phyloP scores from a whole-genome alignment of 805 yeast species.

The Helenozyma rhizophorensis region DNA sequence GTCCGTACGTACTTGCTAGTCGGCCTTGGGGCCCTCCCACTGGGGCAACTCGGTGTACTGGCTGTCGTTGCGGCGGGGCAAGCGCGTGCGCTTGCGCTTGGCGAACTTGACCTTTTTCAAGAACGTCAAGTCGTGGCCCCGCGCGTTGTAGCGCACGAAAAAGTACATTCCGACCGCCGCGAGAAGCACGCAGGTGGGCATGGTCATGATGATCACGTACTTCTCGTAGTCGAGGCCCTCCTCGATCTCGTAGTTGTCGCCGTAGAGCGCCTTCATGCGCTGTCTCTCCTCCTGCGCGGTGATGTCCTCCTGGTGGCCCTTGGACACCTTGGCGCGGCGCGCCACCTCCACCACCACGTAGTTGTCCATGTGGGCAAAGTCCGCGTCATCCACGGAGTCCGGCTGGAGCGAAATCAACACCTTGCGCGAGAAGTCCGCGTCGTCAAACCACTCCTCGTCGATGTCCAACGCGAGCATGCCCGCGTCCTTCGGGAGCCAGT shows the following conservation, averaged over 20 bases:
- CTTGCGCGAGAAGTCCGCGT: conserved; percentile 48
- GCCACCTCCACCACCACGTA: conserved; percentile 42
- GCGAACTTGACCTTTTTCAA: conserved; percentile 30
- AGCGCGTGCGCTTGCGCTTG: conserved; percentile 15
- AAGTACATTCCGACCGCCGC: conserved; percentile 61
- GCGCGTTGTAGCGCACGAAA: conserved; percentile 52
- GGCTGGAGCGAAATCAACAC: conserved; percentile 74
- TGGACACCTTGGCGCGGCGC: conserved; percentile 52
- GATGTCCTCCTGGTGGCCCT: conserved; percentile 42
- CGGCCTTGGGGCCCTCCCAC: conserved; percentile 17
- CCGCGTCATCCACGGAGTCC: conserved; percentile 58
- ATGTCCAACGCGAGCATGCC: conserved; percentile 66
- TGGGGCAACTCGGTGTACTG: conserved; percentile 32
- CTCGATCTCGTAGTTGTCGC: conserved; percentile 36
- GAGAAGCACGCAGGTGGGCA: conserved; percentile 63
- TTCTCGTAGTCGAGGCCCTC: conserved; percentile 51
- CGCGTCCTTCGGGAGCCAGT: conserved; percentile 59
- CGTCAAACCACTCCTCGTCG: conserved; percentile 57
- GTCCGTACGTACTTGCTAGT: conserved; percentile 1
- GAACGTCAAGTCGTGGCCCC: conserved; percentile 37
- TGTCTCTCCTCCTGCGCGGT: conserved; percentile 31
- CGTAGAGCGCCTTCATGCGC: conserved; percentile 19
- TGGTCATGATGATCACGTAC: conserved; percentile 60
- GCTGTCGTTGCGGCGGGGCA: conserved; percentile 22
- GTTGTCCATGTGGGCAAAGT: conserved; percentile 50